Evolutionary conservation across 192 early-diverging fungal species (phyloP).

Genomic region (Jimgerdemannia flammicorona): DNA sequence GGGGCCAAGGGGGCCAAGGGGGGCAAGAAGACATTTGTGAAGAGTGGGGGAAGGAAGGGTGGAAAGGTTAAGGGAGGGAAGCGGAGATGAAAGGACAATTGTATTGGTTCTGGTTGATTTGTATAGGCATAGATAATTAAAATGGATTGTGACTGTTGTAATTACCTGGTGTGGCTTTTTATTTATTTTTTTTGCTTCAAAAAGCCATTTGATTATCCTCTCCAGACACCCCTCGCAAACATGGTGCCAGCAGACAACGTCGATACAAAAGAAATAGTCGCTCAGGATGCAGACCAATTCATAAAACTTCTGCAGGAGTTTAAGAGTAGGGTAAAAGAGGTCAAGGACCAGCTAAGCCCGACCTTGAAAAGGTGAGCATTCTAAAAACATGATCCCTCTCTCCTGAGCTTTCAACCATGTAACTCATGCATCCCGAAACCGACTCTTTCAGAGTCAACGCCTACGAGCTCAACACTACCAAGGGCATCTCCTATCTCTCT

Average conservation of each 20-base stretch:
- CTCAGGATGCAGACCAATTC: conserved; percentile 16
- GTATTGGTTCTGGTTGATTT: too few species aligned
- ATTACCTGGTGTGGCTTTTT: too few species aligned
- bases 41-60: conserved; percentile 4
- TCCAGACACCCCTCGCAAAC: too few species aligned
- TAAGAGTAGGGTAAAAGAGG: conserved; percentile 36
- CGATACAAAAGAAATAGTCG: not conserved
- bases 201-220: too few species aligned
- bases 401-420: not conserved
- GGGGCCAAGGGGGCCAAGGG: conserved; percentile 30
- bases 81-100: not conserved
- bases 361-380: conserved; percentile 33
- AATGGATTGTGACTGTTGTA: too few species aligned
- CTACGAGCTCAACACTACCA: conserved; percentile 60
- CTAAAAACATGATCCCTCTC: not conserved
- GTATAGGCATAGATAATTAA: too few species aligned
- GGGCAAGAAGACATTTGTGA: too few species aligned
- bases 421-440: not conserved
- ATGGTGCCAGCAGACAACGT: too few species aligned
- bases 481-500: conserved; percentile 87
- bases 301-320: conserved; percentile 37
- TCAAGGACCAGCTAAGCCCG: conserved; percentile 39
- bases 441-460: conserved; percentile 33
- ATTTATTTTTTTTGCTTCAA: too few species aligned
- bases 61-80: not conserved